Evolutionary conservation across 2,329 filamentous ascomycete genomes (phyloP), one percentile per base, ranked within the genome.

Genomic region (Curvularia verruculosa): DNA sequence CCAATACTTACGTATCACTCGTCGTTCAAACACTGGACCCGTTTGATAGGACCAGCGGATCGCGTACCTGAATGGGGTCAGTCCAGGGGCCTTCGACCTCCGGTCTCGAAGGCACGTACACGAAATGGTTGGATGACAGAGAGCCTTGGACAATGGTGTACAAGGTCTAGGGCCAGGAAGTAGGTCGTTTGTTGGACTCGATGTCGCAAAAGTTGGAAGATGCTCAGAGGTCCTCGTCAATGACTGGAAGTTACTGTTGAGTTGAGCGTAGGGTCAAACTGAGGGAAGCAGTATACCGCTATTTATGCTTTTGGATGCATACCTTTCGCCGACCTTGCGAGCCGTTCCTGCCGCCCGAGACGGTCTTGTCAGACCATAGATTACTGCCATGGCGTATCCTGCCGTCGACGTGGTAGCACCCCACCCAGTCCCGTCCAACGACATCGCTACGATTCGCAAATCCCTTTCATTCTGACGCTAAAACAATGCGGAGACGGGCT

Each of bases 371-470:
- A 66, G 67, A 72, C 69, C 66, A 73, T 63, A 66, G 61, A 67
- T 72, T 69, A 71, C 70, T 73, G 68, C 68, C 65, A 74, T 75
- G 69, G 59, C 67, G 73, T 66, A 65, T 75, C 70, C 73, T 67
- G 73, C 68, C 62, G 58, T 74, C 72, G 67, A 75, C 70, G 70
- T 75, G 75, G 75, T 77, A 67, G 66, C 66, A 77, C 76, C 74
- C 75, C 76, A 77, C 76, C 68, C 60, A 52, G 55, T 62, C 56
- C 60, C 65, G 68, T 74, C 79, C 79, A 81, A 81, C 79, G 65
- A 76, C 71, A 73, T 74, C 60, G 74, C 75, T 69, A 75, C 78
- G 75, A 79, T 79, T 73, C 66, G 71, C 74, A 74, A 74, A 74
- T 73, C 70, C 72, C 74, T 71, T 63, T 75, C 74, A 64, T 74